Conservation (phyloP, 352 stramenopile genomes). For the Globisporangium paroecandrum region DNA sequence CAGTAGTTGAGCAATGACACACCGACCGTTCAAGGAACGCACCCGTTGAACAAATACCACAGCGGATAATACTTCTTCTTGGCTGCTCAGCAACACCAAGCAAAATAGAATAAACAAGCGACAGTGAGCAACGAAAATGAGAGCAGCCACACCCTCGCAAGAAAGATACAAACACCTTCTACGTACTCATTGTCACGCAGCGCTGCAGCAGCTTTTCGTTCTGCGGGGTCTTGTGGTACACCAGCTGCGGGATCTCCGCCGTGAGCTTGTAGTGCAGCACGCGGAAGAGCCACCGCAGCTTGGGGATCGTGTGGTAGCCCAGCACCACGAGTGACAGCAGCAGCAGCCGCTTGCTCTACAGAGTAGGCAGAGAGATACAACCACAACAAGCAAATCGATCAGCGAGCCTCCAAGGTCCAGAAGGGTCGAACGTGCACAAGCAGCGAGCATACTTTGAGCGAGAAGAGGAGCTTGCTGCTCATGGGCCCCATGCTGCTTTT, state of each 20-base stretch:
- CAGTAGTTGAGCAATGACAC: not conserved
- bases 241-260: conserved; percentile 38
- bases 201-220: conserved; percentile 37
- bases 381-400: not conserved
- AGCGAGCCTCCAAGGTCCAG: not conserved
- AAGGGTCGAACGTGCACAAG: not conserved
- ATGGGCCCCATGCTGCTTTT: conserved; percentile 3
- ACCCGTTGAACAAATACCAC: conserved; percentile 61
- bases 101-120: too few species aligned
- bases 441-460: not conserved
- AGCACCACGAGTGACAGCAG: conserved; percentile 6
- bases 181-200: conserved; percentile 43
- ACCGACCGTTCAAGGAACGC: not conserved
- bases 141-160: too few species aligned
- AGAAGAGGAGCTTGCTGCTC: not conserved
- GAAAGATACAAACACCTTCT: too few species aligned
- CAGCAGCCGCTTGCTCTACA: conserved; percentile 2
- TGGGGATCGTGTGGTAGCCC: conserved; percentile 3
- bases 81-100: too few species aligned
- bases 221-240: conserved; percentile 32
- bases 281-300: conserved; percentile 1
- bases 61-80: conserved; percentile 44
- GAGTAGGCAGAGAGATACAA: not conserved
- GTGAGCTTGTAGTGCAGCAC: conserved; percentile 32
- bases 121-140: too few species aligned